Conservation (phyloP, 768 basidiomycete genomes). For the Dentipellis sp. region DNA sequence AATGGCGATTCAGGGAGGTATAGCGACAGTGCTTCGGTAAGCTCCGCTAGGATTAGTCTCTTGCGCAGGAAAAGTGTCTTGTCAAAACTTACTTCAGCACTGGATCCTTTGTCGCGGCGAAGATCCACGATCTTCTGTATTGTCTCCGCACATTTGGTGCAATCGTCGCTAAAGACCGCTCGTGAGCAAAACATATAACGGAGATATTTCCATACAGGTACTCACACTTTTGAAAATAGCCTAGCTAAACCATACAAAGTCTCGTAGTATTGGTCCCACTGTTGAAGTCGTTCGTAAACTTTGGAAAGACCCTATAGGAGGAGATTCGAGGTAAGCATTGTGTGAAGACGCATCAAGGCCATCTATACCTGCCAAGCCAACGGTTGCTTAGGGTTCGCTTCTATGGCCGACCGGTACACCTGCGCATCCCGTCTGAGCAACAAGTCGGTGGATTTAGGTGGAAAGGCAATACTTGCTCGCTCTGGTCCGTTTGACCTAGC, state of each 20-base stretch:
- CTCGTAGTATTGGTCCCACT: conserved; percentile 50
- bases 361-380: conserved; percentile 77
- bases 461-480: conserved; percentile 70
- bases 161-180: conserved; percentile 32
- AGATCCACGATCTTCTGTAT: conserved; percentile 70
- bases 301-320: conserved; percentile 56
- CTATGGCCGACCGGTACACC: conserved; percentile 75
- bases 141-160: conserved; percentile 68
- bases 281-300: conserved; percentile 55
- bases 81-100: conserved; percentile 37
- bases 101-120: conserved; percentile 50
- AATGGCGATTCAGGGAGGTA: conserved; percentile 69
- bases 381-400: conserved; percentile 53
- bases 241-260: conserved; percentile 48
- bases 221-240: conserved; percentile 51
- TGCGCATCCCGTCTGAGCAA: conserved; percentile 26
- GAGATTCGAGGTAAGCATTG: background rate
- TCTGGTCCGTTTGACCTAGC: conserved; percentile 55
- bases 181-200: background rate
- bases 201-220: background rate
- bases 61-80: background rate
- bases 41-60: conserved; percentile 27
- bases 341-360: background rate
- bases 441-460: background rate
- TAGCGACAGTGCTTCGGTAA: conserved; percentile 55